These are phyloP conservation scores for Lipomyces kockii DNA, from an alignment of 805 yeast species.

Conservation along the genomic window DNA sequence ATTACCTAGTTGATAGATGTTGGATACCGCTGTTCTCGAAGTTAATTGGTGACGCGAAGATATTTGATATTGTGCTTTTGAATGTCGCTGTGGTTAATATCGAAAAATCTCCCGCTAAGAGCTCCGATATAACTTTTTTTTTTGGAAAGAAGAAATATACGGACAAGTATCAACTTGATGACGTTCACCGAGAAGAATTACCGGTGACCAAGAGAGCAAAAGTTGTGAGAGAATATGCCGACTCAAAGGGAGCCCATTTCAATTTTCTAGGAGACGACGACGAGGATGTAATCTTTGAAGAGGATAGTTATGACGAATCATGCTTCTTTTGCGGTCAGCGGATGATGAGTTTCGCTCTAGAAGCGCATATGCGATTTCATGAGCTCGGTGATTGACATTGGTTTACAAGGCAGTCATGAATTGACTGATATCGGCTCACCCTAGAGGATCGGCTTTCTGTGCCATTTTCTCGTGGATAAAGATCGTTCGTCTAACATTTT, in stretches of 20 bases:
- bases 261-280: neutral
- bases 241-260: neutral
- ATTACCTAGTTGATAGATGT: slow-evolving; percentile 2
- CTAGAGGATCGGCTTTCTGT: too few relatives aligned
- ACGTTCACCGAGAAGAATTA: neutral
- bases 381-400: slow-evolving; percentile 2
- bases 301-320: slow-evolving; percentile 3
- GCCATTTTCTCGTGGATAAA: too few relatives aligned
- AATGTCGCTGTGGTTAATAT: slow-evolving; percentile 18
- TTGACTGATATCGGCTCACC: too few relatives aligned
- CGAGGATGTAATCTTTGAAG: slow-evolving; percentile 1
- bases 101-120: slow-evolving; percentile 1
- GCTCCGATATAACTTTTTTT: slow-evolving; percentile 5
- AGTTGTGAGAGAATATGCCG: slow-evolving; percentile 3
- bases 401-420: too few relatives aligned
- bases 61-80: slow-evolving; percentile 12
- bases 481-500: too few relatives aligned
- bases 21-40: slow-evolving; percentile 15
- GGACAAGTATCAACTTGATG: neutral
- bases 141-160: slow-evolving; percentile 1
- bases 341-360: slow-evolving; percentile 15
- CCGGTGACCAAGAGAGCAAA: neutral
- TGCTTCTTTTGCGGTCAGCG: slow-evolving; percentile 14
- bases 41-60: neutral
- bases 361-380: slow-evolving; percentile 22